Base-by-base conservation (phyloP, 306 rosid genomes). In the Cicer judaicum region DNA sequence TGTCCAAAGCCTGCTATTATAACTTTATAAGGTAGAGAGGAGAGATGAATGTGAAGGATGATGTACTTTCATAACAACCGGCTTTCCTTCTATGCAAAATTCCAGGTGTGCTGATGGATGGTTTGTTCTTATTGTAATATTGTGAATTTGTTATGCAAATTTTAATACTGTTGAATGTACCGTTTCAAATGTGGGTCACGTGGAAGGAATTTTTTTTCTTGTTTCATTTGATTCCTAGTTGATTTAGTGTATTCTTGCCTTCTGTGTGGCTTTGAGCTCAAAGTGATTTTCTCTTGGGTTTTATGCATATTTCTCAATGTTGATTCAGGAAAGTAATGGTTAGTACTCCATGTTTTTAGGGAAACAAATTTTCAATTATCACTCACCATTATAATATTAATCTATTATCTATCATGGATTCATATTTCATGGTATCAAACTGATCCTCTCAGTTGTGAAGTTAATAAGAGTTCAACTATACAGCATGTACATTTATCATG, bases 11-110 rank as follows among this genome's bases (percentile, higher is more conserved):
- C 50, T 39, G 24, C 1, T 19, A 43, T 34, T 76, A 34, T 46
- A 55, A 38, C 36, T 29, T 29, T 29, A 29, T 29, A 29, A 29
- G 41, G 29, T 69, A 64, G 59, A 65, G 47, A 76, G 79, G 42
- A 24, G 39, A 61, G 57, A 67, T 34, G 68, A 15, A 61, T 43
- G 21, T 55, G 54, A 54, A 29, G 36, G 36, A 29, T 41, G 62
- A 14, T 62, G 24, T 48, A 49, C 14, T 60, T 43, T 64, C 53
- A 15, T 39, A 66, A 43, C 67, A 65, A 14, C 21, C 54, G 65
- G 55, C 39, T 4, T 42, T 44, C 10, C 19, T 42, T 47, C 19
- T 76, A 24, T 64, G 16, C n/a, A 6, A 21, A 24, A 7, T 46
- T 6, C 29, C 14, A 13, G 42, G 18, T 10, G 57, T 70, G 19